phyloP scores from a whole-genome alignment of 2,329 filamentous ascomycete genomes.

The Diaporthe sp. region DNA sequence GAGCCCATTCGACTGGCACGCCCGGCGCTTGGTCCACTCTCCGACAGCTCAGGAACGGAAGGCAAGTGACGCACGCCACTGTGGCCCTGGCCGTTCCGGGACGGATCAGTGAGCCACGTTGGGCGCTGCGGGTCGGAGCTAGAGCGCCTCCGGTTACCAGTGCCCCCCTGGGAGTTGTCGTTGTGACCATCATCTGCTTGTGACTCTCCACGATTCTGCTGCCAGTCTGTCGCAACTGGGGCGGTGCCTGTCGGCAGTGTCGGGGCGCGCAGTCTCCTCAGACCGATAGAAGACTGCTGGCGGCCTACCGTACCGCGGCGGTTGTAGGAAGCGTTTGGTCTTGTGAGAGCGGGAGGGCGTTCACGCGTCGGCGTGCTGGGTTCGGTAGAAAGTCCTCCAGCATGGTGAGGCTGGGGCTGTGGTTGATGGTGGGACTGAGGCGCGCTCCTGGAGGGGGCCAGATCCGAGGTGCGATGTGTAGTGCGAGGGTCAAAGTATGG shows the following conservation, averaged over 20 bases:
- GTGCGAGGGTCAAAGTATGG: slow-evolving; percentile 34
- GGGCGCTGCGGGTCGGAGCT: slow-evolving; percentile 47
- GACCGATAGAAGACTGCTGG: slow-evolving; percentile 41
- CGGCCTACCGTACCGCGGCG: slow-evolving; percentile 12
- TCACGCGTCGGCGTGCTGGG: slow-evolving; percentile 35
- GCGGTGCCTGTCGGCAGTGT: not conserved
- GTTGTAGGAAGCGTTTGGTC: not conserved
- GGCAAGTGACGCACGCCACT: slow-evolving; percentile 29
- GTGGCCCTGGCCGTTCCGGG: not conserved
- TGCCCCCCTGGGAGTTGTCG: not conserved
- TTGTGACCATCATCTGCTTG: not conserved
- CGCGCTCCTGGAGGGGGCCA: slow-evolving; percentile 27
- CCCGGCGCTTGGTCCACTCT: not conserved
- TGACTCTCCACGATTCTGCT: not conserved
- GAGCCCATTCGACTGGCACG: slow-evolving; percentile 19
- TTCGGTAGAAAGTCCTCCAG: not conserved
- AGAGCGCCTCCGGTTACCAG: slow-evolving; percentile 44
- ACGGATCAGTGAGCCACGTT: slow-evolving; percentile 38
- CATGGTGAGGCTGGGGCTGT: not conserved
- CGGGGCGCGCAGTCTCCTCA: slow-evolving; percentile 34
- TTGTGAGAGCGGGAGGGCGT: slow-evolving; percentile 23
- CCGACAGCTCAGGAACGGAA: slow-evolving; percentile 37
- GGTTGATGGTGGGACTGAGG: slow-evolving; percentile 13
- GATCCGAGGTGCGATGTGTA: slow-evolving; percentile 14
- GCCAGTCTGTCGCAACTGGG: slow-evolving; percentile 12